phyloP scores from a whole-genome alignment of 2,329 filamentous ascomycete genomes.

The Dothidotthia symphoricarpi region DNA sequence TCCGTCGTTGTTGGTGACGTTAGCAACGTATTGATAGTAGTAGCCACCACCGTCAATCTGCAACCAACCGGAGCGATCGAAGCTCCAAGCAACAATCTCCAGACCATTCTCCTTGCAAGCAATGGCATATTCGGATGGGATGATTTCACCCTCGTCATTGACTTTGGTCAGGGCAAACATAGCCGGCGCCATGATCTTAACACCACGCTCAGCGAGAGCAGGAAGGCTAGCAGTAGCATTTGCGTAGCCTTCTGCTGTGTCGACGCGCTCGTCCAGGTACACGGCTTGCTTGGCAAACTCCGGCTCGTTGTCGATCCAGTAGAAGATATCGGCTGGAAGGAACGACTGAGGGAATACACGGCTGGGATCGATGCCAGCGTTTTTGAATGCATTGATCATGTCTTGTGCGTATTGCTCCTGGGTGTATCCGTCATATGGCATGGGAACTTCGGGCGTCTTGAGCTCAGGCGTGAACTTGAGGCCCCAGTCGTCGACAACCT shows the following conservation, averaged over 20 bases:
- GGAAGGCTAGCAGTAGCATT: conserved; percentile 58
- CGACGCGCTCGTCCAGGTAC: conserved; percentile 61
- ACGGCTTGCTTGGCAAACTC: conserved; percentile 62
- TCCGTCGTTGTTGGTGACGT: conserved; percentile 61
- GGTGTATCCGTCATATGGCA: conserved; percentile 68
- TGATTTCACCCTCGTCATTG: conserved; percentile 52
- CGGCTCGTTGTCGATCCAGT: conserved; percentile 64
- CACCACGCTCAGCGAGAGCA: conserved; percentile 56
- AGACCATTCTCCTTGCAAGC: conserved; percentile 61
- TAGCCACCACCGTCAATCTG: conserved; percentile 47
- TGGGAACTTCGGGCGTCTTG: conserved; percentile 65
- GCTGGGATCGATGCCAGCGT: conserved; percentile 38
- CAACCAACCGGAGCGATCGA: conserved; percentile 65
- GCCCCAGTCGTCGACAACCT: conserved; percentile 56
- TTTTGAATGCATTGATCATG: conserved; percentile 49
- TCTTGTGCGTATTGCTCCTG: conserved; percentile 65
- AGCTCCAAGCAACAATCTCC: conserved; percentile 66
- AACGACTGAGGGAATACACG: conserved; percentile 62
- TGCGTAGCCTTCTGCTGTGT: conserved; percentile 51
- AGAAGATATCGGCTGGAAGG: conserved; percentile 61
- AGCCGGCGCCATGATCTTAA: conserved; percentile 63
- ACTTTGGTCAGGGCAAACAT: conserved; percentile 61
- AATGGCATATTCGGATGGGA: conserved; percentile 63
- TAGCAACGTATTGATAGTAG: conserved; percentile 44
- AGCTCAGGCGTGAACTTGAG: conserved; percentile 54